phyloP scores from a whole-genome alignment of 352 stramenopile genomes.

The Pythium chondricola region DNA sequence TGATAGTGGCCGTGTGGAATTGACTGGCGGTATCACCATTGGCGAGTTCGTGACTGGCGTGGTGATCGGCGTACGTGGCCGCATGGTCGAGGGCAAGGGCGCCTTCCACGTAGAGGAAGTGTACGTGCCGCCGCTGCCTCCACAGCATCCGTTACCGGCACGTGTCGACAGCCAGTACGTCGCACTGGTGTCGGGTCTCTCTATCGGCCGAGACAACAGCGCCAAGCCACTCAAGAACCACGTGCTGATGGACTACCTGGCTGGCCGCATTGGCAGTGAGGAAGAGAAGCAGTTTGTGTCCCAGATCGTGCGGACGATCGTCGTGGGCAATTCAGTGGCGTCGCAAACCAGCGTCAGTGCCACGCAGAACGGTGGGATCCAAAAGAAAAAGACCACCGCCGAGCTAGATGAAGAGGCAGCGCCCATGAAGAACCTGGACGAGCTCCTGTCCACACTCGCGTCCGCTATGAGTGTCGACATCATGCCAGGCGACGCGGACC shows the following conservation, averaged over 20 bases:
- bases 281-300: constrained; percentile 55
- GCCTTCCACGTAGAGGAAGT: constrained; percentile 59
- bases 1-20: constrained; percentile 78
- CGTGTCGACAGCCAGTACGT: constrained; percentile 55
- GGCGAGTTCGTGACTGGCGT: constrained; percentile 63
- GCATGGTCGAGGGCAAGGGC: constrained; percentile 32
- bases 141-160: constrained; percentile 38
- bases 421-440: constrained; percentile 64
- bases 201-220: constrained; percentile 33
- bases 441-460: constrained; percentile 64
- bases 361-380: background rate
- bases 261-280: constrained; percentile 44
- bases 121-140: constrained; percentile 44
- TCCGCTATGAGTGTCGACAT: constrained; percentile 88
- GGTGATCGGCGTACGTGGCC: constrained; percentile 59
- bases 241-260: constrained; percentile 74
- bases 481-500: constrained; percentile 86
- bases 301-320: constrained; percentile 67
- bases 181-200: constrained; percentile 53
- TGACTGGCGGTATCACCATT: constrained; percentile 50
- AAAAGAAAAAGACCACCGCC: constrained; percentile 40
- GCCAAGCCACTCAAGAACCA: constrained; percentile 44
- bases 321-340: constrained; percentile 58
- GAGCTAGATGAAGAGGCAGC: constrained; percentile 35
- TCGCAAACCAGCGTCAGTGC: constrained; percentile 10